Percentiles rank a stretch among this genome's conserved stretches.
phyloP scores from a whole-genome alignment of 1,139 yeast genomes.

The Diutina siamensis region DNA sequence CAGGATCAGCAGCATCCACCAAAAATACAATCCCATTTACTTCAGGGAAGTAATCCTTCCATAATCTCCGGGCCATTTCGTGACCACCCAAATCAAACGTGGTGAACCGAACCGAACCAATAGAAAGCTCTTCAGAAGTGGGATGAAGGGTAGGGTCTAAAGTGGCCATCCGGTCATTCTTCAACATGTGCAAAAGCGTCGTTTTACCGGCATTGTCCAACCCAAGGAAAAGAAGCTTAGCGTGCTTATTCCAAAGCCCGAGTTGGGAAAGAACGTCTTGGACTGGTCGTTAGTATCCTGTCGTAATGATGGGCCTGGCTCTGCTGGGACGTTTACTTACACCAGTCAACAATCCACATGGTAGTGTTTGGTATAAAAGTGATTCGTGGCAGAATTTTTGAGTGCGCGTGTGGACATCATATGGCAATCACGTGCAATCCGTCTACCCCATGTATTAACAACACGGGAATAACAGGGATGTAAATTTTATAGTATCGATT shows the following conservation, averaged over 20 bases:
- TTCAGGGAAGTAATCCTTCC: slow-evolving; percentile 99
- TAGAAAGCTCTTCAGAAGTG: slow-evolving; percentile 94
- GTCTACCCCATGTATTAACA: too few species aligned
- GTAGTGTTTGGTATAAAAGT: neutral
- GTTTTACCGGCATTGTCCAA: slow-evolving; percentile 98
- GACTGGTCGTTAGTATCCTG: slow-evolving; percentile 25
- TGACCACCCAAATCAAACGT: slow-evolving; percentile 98
- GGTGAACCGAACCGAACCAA: slow-evolving; percentile 92
- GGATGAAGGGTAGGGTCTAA: slow-evolving; percentile 98
- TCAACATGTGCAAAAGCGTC: slow-evolving; percentile 90
- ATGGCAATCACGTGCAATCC: neutral
- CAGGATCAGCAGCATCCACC: slow-evolving; percentile 96
- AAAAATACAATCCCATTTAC: slow-evolving; percentile 94
- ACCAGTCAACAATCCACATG: slow-evolving; percentile 13
- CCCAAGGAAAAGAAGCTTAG: slow-evolving; percentile 89
- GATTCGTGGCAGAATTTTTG: slow-evolving; percentile 5
- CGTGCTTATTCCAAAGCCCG: slow-evolving; percentile 97
- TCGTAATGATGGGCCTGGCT: neutral
- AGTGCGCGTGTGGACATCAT: neutral
- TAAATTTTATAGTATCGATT: too few species aligned
- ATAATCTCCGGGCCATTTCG: slow-evolving; percentile 94
- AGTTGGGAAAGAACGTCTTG: slow-evolving; percentile 89
- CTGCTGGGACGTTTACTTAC: slow-evolving; percentile 8
- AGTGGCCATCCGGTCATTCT: slow-evolving; percentile 95
- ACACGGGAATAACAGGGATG: too few species aligned